phyloP scores from a whole-genome alignment of 2,329 filamentous ascomycete genomes.

The Teratosphaeria gauchensis region DNA sequence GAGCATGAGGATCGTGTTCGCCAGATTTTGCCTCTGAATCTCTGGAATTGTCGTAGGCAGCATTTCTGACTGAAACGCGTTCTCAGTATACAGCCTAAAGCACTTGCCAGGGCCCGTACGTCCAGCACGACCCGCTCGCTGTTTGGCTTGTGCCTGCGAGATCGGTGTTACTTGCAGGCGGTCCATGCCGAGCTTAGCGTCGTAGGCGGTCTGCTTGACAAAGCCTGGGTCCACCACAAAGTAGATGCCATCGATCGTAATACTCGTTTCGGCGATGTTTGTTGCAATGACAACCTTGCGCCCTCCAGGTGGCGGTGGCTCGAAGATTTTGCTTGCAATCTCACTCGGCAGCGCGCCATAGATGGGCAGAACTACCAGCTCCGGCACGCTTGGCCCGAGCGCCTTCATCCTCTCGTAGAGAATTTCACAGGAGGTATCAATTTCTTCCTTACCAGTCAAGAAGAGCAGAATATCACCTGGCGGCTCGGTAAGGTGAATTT shows the following conservation, averaged over 20 bases:
- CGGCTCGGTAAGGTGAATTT: constrained; percentile 90
- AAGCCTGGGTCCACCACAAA: constrained; percentile 97
- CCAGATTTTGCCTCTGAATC: constrained; percentile 89
- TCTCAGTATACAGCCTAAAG: constrained; percentile 90
- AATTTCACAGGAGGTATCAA: constrained; percentile 89
- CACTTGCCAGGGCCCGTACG: constrained; percentile 93
- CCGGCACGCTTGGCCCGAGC: constrained; percentile 78
- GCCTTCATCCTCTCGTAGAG: constrained; percentile 94
- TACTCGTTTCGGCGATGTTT: constrained; percentile 95
- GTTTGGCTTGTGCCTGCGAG: constrained; percentile 91
- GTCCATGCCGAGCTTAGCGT: constrained; percentile 96
- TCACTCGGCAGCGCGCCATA: constrained; percentile 90
- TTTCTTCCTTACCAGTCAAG: constrained; percentile 94
- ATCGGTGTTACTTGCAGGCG: constrained; percentile 92
- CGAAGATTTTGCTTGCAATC: constrained; percentile 89
- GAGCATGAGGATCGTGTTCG: constrained; percentile 89
- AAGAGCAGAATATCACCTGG: constrained; percentile 93
- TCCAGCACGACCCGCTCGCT: constrained; percentile 83
- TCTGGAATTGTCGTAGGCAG: constrained; percentile 90
- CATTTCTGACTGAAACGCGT: constrained; percentile 94
- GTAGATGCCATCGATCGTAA: constrained; percentile 96
- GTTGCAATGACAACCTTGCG: constrained; percentile 96
- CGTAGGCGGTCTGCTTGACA: constrained; percentile 95
- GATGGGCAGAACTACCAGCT: constrained; percentile 88
- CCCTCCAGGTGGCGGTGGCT: constrained; percentile 74